phyloP scores from a whole-genome alignment of 495 filamentous ascomycete genomes.

The Penicillium parvum region DNA sequence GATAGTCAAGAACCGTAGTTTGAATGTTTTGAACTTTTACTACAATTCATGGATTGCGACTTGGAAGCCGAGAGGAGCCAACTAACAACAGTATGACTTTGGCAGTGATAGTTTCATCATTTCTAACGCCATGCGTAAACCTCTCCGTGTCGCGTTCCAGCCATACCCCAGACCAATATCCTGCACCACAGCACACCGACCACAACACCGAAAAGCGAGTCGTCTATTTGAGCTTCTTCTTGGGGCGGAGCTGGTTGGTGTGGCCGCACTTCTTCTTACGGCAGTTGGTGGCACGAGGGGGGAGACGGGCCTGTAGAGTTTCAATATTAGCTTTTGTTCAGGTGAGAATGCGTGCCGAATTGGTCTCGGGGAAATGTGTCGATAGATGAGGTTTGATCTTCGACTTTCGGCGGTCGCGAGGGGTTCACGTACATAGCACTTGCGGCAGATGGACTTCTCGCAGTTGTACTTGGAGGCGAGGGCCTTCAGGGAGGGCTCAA shows the following conservation, averaged over 20 bases:
- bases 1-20: conserved; percentile 2
- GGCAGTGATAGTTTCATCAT: conserved; percentile 44
- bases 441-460: conserved; percentile 99
- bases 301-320: conserved; percentile 73
- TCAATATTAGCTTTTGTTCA: conserved; percentile 15
- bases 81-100: conserved; percentile 41
- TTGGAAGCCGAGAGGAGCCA: conserved; percentile 37
- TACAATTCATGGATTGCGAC: conserved; percentile 42
- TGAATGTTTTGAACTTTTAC: conserved; percentile 38
- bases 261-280: conserved; percentile 99
- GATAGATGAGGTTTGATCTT: neutral
- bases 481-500: conserved; percentile 98
- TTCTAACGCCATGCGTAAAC: conserved; percentile 45
- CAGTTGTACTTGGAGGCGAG: conserved; percentile 99
- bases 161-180: conserved; percentile 31
- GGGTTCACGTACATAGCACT: conserved; percentile 80
- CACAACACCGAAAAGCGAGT: conserved; percentile 39
- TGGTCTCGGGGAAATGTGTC: neutral
- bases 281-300: conserved; percentile 98
- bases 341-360: neutral
- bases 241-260: conserved; percentile 99
- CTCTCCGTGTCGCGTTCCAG: conserved; percentile 41
- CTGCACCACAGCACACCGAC: conserved; percentile 42
- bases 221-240: conserved; percentile 99
- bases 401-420: conserved; percentile 3